A percentile compares a stretch with the other conserved stretches of the same genome.
Evolutionary conservation across 2,329 filamentous ascomycete genomes (phyloP).

Genomic region (Diatrype stigma): DNA sequence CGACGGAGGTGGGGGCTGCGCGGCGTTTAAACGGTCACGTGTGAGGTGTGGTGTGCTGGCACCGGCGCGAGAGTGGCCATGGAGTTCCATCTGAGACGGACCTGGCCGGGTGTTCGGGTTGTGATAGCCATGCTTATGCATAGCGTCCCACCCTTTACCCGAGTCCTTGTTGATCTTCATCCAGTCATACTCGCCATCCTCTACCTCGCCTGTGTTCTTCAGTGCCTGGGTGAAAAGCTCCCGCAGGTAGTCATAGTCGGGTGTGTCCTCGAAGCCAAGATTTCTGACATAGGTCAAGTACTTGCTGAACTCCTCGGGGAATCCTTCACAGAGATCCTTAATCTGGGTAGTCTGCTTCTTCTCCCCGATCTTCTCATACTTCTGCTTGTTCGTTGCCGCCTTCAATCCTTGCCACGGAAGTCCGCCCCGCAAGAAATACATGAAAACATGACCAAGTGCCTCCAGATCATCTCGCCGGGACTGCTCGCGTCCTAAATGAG

Average conservation of each 20-base stretch:
- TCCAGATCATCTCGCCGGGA: constrained; percentile 94
- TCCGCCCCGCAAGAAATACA: constrained; percentile 70
- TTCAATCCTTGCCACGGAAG: constrained; percentile 71
- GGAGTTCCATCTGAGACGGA: constrained; percentile 78
- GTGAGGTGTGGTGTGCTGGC: constrained; percentile 68
- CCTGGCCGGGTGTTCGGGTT: constrained; percentile 75
- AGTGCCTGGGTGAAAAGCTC: constrained; percentile 95
- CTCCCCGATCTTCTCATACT: constrained; percentile 99
- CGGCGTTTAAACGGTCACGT: constrained; percentile 87
- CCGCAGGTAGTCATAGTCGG: constrained; percentile 95
- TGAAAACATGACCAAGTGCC: constrained; percentile 72
- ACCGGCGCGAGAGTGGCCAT: constrained; percentile 65
- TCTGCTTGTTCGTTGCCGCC: constrained; percentile 82
- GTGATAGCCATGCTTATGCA: constrained; percentile 67
- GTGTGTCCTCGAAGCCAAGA: constrained; percentile 95
- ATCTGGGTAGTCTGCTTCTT: constrained; percentile 98
- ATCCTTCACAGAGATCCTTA: constrained; percentile 94
- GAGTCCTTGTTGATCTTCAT: constrained; percentile 86
- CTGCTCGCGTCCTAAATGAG: constrained; percentile 92
- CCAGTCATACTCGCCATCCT: constrained; percentile 99
- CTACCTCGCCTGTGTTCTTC: constrained; percentile 89
- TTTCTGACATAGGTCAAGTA: constrained; percentile 97
- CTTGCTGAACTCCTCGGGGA: constrained; percentile 96
- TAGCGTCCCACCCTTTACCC: constrained; percentile 88
- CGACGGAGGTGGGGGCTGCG: constrained; percentile 83